Percentiles rank a stretch among this genome's conserved stretches.
These are phyloP conservation scores for Psidium guajava DNA, from an alignment of 345 rosid species.

Conservation along the genomic window DNA sequence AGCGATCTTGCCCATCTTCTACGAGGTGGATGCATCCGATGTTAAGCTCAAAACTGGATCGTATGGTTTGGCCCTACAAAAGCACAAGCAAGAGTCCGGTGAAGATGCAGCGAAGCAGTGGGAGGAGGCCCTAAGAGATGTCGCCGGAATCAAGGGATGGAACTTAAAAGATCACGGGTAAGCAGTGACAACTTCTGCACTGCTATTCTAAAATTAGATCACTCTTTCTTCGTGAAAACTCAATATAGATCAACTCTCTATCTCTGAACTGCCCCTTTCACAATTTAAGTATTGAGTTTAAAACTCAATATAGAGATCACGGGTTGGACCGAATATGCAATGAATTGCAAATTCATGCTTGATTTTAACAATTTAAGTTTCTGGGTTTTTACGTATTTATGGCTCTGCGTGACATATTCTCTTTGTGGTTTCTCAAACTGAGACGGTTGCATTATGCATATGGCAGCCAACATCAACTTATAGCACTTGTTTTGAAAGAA, in stretches of 20 bases:
- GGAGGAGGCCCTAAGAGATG: background rate
- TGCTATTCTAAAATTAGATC: background rate
- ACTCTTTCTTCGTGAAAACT: too few species aligned
- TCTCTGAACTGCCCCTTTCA: too few species aligned
- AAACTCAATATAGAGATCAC: too few species aligned
- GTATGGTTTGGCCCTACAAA: background rate
- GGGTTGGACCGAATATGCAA: too few species aligned
- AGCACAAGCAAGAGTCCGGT: background rate
- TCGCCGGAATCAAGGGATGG: background rate
- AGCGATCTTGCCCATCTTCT: background rate
- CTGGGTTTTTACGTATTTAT: too few species aligned
- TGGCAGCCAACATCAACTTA: background rate
- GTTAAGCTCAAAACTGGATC: background rate
- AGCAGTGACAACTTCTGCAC: background rate
- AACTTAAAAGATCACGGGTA: background rate
- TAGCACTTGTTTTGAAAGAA: rapidly evolving
- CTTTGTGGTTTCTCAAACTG: background rate
- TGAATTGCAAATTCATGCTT: background rate
- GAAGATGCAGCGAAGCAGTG: background rate
- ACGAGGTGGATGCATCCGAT: background rate
- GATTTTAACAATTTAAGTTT: background rate
- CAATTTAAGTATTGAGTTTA: too few species aligned
- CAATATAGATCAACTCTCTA: too few species aligned
- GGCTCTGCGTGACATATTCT: background rate
- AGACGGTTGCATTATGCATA: background rate